Percentiles rank a stretch among this genome's conserved stretches.
Evolutionary conservation across 2,329 filamentous ascomycete genomes (phyloP).

Genomic region (Sclerotinia minor): DNA sequence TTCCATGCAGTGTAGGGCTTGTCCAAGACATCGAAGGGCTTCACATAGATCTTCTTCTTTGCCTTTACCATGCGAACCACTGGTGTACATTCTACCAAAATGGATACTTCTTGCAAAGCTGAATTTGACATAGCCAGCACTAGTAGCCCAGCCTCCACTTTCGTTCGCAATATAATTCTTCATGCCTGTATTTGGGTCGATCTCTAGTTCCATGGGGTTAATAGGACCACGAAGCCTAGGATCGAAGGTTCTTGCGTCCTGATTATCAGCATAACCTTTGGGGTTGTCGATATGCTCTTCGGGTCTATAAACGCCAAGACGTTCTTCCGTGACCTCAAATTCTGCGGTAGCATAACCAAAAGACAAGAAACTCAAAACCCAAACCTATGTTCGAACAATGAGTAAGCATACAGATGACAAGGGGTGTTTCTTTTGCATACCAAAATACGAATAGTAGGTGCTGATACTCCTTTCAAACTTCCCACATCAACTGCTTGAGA

Average conservation of each 20-base stretch:
- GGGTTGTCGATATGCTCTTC: slow-evolving; percentile 77
- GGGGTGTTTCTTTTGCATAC: slow-evolving; percentile 43
- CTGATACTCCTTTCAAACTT: slow-evolving; percentile 74
- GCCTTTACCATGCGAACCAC: slow-evolving; percentile 60
- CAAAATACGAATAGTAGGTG: slow-evolving; percentile 74
- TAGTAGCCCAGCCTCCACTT: slow-evolving; percentile 82
- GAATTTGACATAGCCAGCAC: slow-evolving; percentile 77
- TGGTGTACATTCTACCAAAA: slow-evolving; percentile 73
- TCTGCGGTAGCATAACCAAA: slow-evolving; percentile 85
- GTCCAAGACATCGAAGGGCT: slow-evolving; percentile 64
- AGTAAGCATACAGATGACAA: slow-evolving; percentile 15
- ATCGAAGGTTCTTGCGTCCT: slow-evolving; percentile 82
- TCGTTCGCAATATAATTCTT: slow-evolving; percentile 99
- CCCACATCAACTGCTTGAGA: slow-evolving; percentile 81
- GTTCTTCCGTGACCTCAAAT: slow-evolving; percentile 79
- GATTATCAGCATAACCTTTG: slow-evolving; percentile 77
- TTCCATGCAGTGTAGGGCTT: slow-evolving; percentile 57
- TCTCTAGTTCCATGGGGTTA: slow-evolving; percentile 66
- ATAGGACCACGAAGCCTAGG: slow-evolving; percentile 79
- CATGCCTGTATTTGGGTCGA: slow-evolving; percentile 83
- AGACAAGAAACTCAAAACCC: slow-evolving; percentile 78
- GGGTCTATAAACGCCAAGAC: slow-evolving; percentile 76
- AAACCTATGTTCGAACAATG: slow-evolving; percentile 50
- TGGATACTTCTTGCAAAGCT: slow-evolving; percentile 75
- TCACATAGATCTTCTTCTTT: slow-evolving; percentile 79